These are phyloP conservation scores for Pleochaeta shiraiana DNA, from an alignment of 2,329 filamentous ascomycete species.

Conservation along the genomic window DNA sequence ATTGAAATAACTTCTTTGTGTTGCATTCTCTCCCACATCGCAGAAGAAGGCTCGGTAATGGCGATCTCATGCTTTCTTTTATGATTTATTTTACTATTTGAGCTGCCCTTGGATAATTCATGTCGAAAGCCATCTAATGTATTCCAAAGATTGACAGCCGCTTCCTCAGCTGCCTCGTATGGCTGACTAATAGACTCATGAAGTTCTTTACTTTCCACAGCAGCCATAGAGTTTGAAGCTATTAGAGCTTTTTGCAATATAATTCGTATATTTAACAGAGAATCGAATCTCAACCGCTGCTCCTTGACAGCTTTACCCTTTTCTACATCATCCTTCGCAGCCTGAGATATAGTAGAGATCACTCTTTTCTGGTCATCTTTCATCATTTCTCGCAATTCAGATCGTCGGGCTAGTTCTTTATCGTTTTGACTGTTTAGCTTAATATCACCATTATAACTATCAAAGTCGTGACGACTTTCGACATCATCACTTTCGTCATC, in stretches of 20 bases:
- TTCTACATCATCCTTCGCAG: slow-evolving; percentile 52
- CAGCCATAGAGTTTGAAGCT: slow-evolving; percentile 51
- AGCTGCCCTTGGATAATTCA: slow-evolving; percentile 29
- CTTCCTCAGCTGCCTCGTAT: slow-evolving; percentile 61
- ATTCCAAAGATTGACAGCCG: slow-evolving; percentile 67
- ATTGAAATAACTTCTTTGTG: slow-evolving; percentile 36
- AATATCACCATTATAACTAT: slow-evolving; percentile 8
- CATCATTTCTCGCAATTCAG: slow-evolving; percentile 45
- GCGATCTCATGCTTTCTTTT: slow-evolving; percentile 39
- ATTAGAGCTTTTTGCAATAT: slow-evolving; percentile 81
- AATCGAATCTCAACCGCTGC: slow-evolving; percentile 72
- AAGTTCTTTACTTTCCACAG: slow-evolving; percentile 23
- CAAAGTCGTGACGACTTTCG: slow-evolving; percentile 14
- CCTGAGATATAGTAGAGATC: slow-evolving; percentile 34
- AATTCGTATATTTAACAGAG: slow-evolving; percentile 74
- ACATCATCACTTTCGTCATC: slow-evolving; percentile 15
- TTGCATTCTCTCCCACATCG: slow-evolving; percentile 53
- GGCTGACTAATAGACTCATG: slow-evolving; percentile 23
- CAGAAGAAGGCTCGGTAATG: slow-evolving; percentile 32
- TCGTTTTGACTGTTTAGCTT: slow-evolving; percentile 15
- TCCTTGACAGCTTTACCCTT: slow-evolving; percentile 75
- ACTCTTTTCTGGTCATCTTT: slow-evolving; percentile 43
- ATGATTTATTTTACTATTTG: slow-evolving; percentile 24
- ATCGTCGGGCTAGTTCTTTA: slow-evolving; percentile 22
- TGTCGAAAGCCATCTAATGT: slow-evolving; percentile 50